These are phyloP conservation scores for Populus nigra DNA, from an alignment of 345 rosid genomes.

Conservation along the genomic window DNA sequence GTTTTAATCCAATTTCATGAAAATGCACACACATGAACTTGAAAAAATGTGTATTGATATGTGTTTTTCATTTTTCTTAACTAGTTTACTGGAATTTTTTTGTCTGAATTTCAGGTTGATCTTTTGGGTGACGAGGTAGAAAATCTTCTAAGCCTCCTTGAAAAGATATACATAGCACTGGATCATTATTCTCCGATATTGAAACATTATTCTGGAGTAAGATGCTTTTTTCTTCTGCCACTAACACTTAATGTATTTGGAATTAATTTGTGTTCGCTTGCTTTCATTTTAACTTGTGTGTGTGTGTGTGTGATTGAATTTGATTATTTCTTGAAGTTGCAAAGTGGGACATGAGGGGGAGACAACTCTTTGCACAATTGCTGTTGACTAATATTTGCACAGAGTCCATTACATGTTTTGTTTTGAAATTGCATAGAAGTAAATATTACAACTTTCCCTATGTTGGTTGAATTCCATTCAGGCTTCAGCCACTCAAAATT, in stretches of 20 bases:
- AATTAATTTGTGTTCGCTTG: not conserved
- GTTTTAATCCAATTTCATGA: not conserved
- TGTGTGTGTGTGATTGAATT: not conserved
- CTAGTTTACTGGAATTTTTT: constrained; percentile 6
- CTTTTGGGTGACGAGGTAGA: constrained; percentile 92
- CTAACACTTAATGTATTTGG: not conserved
- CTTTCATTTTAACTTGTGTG: not conserved
- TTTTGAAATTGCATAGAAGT: not conserved
- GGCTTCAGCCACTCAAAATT: not conserved
- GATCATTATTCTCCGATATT: constrained; percentile 91
- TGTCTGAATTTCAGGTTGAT: constrained; percentile 69
- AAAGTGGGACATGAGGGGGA: not conserved
- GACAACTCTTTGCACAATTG: not conserved
- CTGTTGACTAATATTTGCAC: not conserved
- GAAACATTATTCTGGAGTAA: constrained; percentile 89
- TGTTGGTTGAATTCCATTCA: not conserved
- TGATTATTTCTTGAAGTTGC: not conserved
- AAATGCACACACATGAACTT: not conserved
- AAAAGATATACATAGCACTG: constrained; percentile 86
- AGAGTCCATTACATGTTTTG: not conserved
- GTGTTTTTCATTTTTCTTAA: not conserved
- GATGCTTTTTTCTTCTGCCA: constrained; percentile 18
- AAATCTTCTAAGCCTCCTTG: constrained; percentile 62
- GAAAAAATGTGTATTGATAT: not conserved
- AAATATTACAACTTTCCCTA: not conserved